These are phyloP conservation scores for Daldinia sp. DNA, from an alignment of 2,329 filamentous ascomycete species.

Conservation along the genomic window DNA sequence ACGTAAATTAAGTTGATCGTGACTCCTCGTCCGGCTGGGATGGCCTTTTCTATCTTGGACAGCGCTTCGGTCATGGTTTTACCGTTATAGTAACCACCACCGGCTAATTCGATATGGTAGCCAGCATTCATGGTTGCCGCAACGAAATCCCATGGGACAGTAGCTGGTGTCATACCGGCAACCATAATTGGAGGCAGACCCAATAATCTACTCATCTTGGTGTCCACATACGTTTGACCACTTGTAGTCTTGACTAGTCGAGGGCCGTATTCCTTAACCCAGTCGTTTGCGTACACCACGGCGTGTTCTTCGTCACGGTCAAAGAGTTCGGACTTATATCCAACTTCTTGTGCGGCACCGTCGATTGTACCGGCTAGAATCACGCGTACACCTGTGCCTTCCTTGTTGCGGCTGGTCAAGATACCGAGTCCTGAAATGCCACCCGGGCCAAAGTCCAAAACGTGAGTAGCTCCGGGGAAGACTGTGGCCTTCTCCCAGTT, in stretches of 20 bases:
- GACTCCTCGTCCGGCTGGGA: conserved; percentile 88
- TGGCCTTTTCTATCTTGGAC: conserved; percentile 84
- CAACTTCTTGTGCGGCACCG: conserved; percentile 88
- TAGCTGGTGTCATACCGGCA: conserved; percentile 92
- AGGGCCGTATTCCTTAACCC: conserved; percentile 98
- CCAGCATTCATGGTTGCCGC: conserved; percentile 93
- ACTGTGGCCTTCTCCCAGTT: conserved; percentile 96
- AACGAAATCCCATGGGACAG: conserved; percentile 91
- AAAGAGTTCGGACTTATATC: conserved; percentile 98
- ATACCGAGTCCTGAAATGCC: conserved; percentile 97
- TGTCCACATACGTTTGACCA: conserved; percentile 93
- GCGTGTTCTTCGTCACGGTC: conserved; percentile 95
- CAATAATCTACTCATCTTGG: conserved; percentile 91
- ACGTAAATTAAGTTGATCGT: conserved; percentile 93
- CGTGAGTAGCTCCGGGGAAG: conserved; percentile 91
- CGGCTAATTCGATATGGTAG: conserved; percentile 92
- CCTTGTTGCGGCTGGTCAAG: conserved; percentile 98
- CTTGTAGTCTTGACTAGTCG: conserved; percentile 88
- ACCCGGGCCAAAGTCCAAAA: conserved; percentile 95
- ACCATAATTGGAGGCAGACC: conserved; percentile 90
- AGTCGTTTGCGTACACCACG: conserved; percentile 94
- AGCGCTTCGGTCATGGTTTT: conserved; percentile 86
- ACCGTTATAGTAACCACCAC: conserved; percentile 88
- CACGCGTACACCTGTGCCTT: conserved; percentile 95
- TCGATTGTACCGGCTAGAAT: conserved; percentile 95